Evolutionary conservation across 441 rosid species (phyloP), one percentile per base, ranked within the genome.

Genomic region (Macaranga tanarius): DNA sequence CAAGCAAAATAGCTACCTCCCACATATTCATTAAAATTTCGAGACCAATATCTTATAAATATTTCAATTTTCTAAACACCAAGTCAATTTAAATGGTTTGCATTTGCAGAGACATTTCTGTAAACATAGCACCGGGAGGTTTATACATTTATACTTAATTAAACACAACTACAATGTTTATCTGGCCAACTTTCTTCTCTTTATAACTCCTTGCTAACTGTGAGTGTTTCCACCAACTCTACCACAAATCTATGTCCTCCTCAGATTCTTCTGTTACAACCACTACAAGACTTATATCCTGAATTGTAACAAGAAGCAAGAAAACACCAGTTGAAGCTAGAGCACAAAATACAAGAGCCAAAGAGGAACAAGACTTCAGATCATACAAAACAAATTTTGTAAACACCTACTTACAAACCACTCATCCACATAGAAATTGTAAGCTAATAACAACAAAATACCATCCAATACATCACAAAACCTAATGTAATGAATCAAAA

Each of bases 401-500:
- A 38, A 22, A 31, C 6, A 26, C 50, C 19, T 55, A 68, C 12
- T n/a, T 67, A 40, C 40, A 23, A 48, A 56, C 26, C 28, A 59
- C 26, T 7, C 31, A 70, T 31, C 59, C 52, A 71, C 22, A 25
- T 8, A 62, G 42, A 34, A 64, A 65, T 28, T 22, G 40, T 60
- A 62, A 8, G 25, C 10, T 58, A 20, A 34, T 10, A 62, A 40
- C 10, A 26, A 65, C 13, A 67, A 38, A 25, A 25, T 66, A 54
- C 19, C 38, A 61, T 51, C 47, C 20, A 70, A 62, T 54, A 31
- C 28, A 60, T 10, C 16, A 23, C 10, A 51, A 34, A 17, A 22
- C 61, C 23, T 12, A 15, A n/a, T 25, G 11, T 22, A 73, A 61
- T 28, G 9, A 66, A 77, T 10, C 22, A 28, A 61, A 69, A n/a